A percentile compares a stretch with the other conserved stretches of the same genome.
phyloP scores from a whole-genome alignment of 805 yeast species.

The Blastobotrys attinorum region DNA sequence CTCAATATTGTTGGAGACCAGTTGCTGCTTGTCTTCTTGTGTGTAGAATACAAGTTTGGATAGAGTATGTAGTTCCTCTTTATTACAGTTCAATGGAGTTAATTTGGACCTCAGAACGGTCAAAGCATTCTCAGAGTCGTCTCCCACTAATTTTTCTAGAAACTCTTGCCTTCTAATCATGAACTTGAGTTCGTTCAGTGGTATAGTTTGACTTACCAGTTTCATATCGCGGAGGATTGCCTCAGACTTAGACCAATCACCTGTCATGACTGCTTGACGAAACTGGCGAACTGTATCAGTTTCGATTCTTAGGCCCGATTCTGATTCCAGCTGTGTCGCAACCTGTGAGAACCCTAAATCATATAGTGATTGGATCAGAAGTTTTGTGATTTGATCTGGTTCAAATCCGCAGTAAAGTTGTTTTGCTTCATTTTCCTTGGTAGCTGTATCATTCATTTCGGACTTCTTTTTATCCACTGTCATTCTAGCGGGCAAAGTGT shows the following conservation, averaged over 20 bases:
- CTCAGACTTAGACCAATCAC: slow-evolving; percentile 37
- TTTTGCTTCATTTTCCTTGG: too few species aligned
- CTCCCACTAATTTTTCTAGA: slow-evolving; percentile 34
- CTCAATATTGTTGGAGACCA: slow-evolving; percentile 27
- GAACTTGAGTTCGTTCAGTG: slow-evolving; percentile 24
- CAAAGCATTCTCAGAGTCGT: slow-evolving; percentile 31
- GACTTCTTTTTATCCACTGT: too few species aligned
- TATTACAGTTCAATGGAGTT: slow-evolving; percentile 21
- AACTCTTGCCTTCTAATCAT: slow-evolving; percentile 35
- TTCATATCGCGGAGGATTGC: slow-evolving; percentile 22
- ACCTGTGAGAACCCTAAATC: slow-evolving; percentile 42
- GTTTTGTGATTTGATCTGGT: slow-evolving; percentile 36
- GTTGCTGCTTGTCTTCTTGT: slow-evolving; percentile 24
- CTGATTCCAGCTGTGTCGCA: slow-evolving; percentile 34
- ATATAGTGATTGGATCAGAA: slow-evolving; percentile 42
- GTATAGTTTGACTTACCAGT: slow-evolving; percentile 14
- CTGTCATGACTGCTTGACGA: slow-evolving; percentile 33
- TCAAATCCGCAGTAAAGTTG: slow-evolving; percentile 26
- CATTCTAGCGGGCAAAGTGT: too few species aligned
- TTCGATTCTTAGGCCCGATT: slow-evolving; percentile 31
- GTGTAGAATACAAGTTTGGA: slow-evolving; percentile 25
- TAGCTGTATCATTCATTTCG: too few species aligned
- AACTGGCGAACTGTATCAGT: slow-evolving; percentile 36
- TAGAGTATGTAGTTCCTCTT: slow-evolving; percentile 23
- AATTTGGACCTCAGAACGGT: slow-evolving; percentile 33